Evolutionary conservation across 2,329 filamentous ascomycete species (phyloP).

Genomic region (Nothopassalora personata): DNA sequence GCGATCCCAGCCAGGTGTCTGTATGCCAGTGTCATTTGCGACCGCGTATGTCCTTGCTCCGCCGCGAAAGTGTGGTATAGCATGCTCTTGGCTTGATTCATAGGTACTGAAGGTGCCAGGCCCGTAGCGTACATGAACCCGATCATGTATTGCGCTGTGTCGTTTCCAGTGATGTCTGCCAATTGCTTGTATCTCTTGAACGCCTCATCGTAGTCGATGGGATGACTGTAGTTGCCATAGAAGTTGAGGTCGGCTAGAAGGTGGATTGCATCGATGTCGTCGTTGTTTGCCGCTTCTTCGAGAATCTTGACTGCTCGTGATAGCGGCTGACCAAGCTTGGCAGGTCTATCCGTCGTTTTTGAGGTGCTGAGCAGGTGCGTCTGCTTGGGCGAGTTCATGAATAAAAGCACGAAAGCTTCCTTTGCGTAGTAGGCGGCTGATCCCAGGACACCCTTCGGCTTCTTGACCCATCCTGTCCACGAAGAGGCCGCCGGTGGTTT

Average conservation of each 20-base stretch:
- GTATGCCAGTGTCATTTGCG: slow-evolving; percentile 90
- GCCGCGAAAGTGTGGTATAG: slow-evolving; percentile 95
- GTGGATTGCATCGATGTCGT: slow-evolving; percentile 77
- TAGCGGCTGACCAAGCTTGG: slow-evolving; percentile 49
- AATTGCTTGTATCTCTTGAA: slow-evolving; percentile 78
- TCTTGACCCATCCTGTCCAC: slow-evolving; percentile 38
- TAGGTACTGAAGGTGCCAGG: slow-evolving; percentile 71
- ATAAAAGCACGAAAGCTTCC: slow-evolving; percentile 58
- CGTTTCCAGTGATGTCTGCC: slow-evolving; percentile 73
- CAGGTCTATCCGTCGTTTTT: slow-evolving; percentile 32
- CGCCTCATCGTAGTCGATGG: slow-evolving; percentile 70
- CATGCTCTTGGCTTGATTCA: slow-evolving; percentile 84
- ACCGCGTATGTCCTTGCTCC: slow-evolving; percentile 70
- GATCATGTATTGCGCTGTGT: slow-evolving; percentile 90
- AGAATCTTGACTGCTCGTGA: slow-evolving; percentile 55
- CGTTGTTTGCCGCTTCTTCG: slow-evolving; percentile 50
- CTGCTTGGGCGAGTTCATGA: slow-evolving; percentile 56
- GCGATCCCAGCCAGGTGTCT: slow-evolving; percentile 81
- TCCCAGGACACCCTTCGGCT: slow-evolving; percentile 55
- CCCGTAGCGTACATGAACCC: slow-evolving; percentile 95
- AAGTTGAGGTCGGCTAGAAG: slow-evolving; percentile 93
- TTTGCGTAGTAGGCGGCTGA: slow-evolving; percentile 57
- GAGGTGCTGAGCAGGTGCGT: slow-evolving; percentile 37
- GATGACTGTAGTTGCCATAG: slow-evolving; percentile 87
- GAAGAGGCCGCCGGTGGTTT: slow-evolving; percentile 37